Evolutionary conservation across 148 eudicot genomes (phyloP).

Genomic region (Cornus suecica): DNA sequence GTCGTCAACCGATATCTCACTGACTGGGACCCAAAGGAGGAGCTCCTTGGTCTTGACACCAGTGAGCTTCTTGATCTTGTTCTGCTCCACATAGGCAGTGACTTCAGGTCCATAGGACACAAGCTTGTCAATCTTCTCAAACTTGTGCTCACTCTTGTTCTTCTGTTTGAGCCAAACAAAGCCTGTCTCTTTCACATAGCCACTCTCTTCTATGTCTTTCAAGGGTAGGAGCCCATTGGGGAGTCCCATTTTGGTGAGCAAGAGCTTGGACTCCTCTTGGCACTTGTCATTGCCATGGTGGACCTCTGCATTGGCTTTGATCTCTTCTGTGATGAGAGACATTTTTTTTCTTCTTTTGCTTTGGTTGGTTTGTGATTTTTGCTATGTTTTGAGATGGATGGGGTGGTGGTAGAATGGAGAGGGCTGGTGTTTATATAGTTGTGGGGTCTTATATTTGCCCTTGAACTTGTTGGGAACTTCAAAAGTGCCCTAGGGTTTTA

Average conservation of each 20-base stretch:
- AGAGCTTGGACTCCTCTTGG: conserved; percentile 36
- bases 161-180: conserved; percentile 75
- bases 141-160: conserved; percentile 57
- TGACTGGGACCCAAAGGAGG: conserved; percentile 49
- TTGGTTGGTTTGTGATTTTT: neutral
- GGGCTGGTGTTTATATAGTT: conserved; percentile 22
- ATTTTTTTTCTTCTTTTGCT: conserved; percentile 14
- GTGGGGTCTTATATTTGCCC: conserved; percentile 13
- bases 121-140: conserved; percentile 44
- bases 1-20: conserved; percentile 40
- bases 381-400: too few relatives aligned
- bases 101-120: conserved; percentile 57
- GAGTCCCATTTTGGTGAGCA: conserved; percentile 45
- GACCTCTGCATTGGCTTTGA: conserved; percentile 46
- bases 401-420: neutral
- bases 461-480: conserved; percentile 12
- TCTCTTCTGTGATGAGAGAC: conserved; percentile 60
- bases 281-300: conserved; percentile 48
- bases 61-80: conserved; percentile 54
- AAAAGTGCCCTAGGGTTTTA: conserved; percentile 14
- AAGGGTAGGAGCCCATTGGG: conserved; percentile 70
- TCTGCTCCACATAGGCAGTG: conserved; percentile 51
- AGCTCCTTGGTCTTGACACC: conserved; percentile 78
- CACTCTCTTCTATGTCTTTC: conserved; percentile 54
- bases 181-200: conserved; percentile 48